Conservation (phyloP, 164 flowering plant genomes). For the Vitis cinerea region DNA sequence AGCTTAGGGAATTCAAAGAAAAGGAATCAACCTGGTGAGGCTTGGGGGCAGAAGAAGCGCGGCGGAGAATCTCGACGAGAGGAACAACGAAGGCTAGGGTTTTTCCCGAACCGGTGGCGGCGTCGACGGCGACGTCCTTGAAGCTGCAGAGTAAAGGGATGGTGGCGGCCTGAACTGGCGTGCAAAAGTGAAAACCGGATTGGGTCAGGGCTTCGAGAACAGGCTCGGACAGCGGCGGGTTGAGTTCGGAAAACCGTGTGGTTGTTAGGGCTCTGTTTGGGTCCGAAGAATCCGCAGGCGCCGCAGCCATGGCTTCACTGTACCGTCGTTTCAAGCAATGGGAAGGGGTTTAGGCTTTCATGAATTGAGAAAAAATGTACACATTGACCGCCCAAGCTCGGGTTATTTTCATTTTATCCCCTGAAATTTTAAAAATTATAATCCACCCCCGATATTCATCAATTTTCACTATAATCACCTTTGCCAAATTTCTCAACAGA, state of each 20-base stretch:
- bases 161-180: conserved; percentile 93
- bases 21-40: conserved; percentile 59
- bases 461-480: too few relatives aligned
- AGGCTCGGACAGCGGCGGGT: conserved; percentile 62
- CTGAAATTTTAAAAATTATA: too few relatives aligned
- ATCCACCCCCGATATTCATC: too few relatives aligned
- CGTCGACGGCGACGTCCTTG: conserved; percentile 95
- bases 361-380: too few relatives aligned
- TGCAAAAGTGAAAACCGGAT: conserved; percentile 72
- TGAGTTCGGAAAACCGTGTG: conserved; percentile 77
- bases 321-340: too few relatives aligned
- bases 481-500: too few relatives aligned
- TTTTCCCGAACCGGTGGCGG: conserved; percentile 97
- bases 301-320: conserved; percentile 14
- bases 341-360: too few relatives aligned
- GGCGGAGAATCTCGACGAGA: conserved; percentile 77
- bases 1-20: background rate
- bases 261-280: conserved; percentile 56
- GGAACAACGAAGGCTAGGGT: conserved; percentile 92
- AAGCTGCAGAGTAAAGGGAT: conserved; percentile 75
- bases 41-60: conserved; percentile 49
- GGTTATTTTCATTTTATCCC: too few relatives aligned
- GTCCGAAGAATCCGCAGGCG: conserved; percentile 9
- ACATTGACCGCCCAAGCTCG: too few relatives aligned
- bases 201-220: conserved; percentile 59